These are phyloP conservation scores for Dalechampia spathulata DNA, from an alignment of 441 rosid genomes.

Conservation along the genomic window DNA sequence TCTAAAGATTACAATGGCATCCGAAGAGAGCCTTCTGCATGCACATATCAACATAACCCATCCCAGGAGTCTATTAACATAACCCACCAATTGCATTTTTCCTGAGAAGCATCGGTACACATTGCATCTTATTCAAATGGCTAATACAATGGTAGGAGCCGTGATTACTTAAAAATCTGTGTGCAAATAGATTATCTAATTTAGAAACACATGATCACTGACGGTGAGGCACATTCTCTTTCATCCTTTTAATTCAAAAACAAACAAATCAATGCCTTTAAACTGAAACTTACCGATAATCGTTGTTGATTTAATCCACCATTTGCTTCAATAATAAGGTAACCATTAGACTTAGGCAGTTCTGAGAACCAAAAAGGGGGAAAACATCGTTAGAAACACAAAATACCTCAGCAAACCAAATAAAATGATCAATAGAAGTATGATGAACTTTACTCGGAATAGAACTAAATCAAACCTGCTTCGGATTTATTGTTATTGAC, in stretches of 20 bases:
- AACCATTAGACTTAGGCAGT: slow-evolving; percentile 72
- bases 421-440: too few species aligned
- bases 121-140: too few species aligned
- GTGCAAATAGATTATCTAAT: neutral
- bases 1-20: too few species aligned
- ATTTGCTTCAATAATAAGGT: slow-evolving; percentile 87
- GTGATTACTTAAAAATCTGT: too few species aligned
- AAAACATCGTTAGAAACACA: too few species aligned
- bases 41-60: too few species aligned
- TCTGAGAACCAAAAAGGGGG: slow-evolving; percentile 20
- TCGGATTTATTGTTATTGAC: slow-evolving; percentile 31
- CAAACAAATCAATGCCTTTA: neutral
- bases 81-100: too few species aligned
- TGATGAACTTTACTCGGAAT: too few species aligned
- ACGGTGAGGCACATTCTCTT: neutral
- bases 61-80: too few species aligned
- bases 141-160: neutral
- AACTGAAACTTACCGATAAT: slow-evolving; percentile 59
- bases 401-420: too few species aligned
- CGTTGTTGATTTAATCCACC: slow-evolving; percentile 99
- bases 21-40: too few species aligned
- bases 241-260: neutral
- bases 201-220: neutral
- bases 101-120: too few species aligned
- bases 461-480: slow-evolving; percentile 45